Percentiles rank a stretch among this genome's conserved stretches.
Evolutionary conservation across 805 yeast genomes (phyloP).

Genomic region (Osmozyma mogii): DNA sequence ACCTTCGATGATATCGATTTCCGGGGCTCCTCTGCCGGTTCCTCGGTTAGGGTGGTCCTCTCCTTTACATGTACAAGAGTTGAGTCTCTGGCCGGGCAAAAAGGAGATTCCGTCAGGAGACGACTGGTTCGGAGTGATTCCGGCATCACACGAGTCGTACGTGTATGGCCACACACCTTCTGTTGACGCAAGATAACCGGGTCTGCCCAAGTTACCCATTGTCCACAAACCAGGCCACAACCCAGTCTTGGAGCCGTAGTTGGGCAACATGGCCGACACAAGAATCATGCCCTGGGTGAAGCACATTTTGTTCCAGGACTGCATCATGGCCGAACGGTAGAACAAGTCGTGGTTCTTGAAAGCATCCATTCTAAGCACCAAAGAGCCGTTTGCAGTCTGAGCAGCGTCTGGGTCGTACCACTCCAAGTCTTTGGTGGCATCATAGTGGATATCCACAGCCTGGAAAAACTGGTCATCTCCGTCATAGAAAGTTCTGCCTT

Average conservation of each 20-base stretch:
- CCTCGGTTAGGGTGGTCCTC: slow-evolving; percentile 32
- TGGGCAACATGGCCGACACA: slow-evolving; percentile 23
- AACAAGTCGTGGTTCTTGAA: slow-evolving; percentile 6
- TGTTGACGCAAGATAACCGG: slow-evolving; percentile 28
- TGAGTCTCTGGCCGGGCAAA: slow-evolving; percentile 30
- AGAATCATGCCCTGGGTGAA: slow-evolving; percentile 26
- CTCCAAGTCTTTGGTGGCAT: slow-evolving; percentile 36
- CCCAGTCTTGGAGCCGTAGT: slow-evolving; percentile 23
- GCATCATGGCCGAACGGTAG: slow-evolving; percentile 31
- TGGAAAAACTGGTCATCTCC: slow-evolving; percentile 39
- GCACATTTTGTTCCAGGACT: slow-evolving; percentile 33
- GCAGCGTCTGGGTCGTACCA: slow-evolving; percentile 39
- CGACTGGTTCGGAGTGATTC: slow-evolving; percentile 32
- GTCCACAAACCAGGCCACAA: slow-evolving; percentile 36
- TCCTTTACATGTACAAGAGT: slow-evolving; percentile 25
- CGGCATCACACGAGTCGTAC: slow-evolving; percentile 29
- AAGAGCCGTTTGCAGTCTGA: slow-evolving; percentile 32
- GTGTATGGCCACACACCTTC: slow-evolving; percentile 36
- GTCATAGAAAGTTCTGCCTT: slow-evolving; percentile 35
- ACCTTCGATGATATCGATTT: slow-evolving; percentile 19
- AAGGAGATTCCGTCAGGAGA: slow-evolving; percentile 32
- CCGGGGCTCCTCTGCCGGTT: slow-evolving; percentile 32
- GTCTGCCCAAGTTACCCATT: slow-evolving; percentile 30
- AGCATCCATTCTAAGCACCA: slow-evolving; percentile 30
- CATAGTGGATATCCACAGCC: slow-evolving; percentile 34